Conservation (phyloP, 116 monocot species). For the Zostera marina region DNA sequence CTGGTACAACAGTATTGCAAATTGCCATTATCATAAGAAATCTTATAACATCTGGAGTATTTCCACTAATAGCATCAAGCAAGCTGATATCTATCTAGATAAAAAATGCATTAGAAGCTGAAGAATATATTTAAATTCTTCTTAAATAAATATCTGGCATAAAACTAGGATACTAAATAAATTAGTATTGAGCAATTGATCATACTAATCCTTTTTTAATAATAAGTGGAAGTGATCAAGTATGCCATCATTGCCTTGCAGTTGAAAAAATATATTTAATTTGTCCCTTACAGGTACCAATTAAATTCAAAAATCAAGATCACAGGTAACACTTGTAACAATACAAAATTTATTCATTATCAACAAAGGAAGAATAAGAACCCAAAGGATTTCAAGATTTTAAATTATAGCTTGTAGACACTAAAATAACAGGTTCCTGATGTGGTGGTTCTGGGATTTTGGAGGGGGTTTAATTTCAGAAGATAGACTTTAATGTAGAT, state of each 20-base stretch:
- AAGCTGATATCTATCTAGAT: conserved; percentile 55
- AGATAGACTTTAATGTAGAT: too few species aligned
- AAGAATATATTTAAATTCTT: background rate
- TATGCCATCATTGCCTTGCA: too few species aligned
- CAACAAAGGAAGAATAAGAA: too few species aligned
- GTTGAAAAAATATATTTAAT: background rate
- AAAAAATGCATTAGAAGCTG: conserved; percentile 9
- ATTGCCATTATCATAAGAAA: conserved; percentile 85
- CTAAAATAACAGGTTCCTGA: too few species aligned
- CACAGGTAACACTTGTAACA: background rate
- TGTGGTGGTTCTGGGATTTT: too few species aligned
- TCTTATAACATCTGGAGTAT: conserved; percentile 52
- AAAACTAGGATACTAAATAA: background rate
- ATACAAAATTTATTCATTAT: background rate
- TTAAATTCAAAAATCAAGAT: background rate
- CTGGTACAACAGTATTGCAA: conserved; percentile 87
- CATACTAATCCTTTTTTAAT: background rate
- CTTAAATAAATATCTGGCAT: background rate
- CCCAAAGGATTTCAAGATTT: too few species aligned
- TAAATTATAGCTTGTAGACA: too few species aligned
- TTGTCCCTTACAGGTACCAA: background rate
- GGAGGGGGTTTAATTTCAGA: too few species aligned
- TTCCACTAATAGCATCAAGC: conserved; percentile 54
- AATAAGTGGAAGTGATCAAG: background rate
- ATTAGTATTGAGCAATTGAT: too few species aligned